Base-by-base conservation (phyloP, 495 filamentous ascomycete genomes). In the Aspergillus leporis region DNA sequence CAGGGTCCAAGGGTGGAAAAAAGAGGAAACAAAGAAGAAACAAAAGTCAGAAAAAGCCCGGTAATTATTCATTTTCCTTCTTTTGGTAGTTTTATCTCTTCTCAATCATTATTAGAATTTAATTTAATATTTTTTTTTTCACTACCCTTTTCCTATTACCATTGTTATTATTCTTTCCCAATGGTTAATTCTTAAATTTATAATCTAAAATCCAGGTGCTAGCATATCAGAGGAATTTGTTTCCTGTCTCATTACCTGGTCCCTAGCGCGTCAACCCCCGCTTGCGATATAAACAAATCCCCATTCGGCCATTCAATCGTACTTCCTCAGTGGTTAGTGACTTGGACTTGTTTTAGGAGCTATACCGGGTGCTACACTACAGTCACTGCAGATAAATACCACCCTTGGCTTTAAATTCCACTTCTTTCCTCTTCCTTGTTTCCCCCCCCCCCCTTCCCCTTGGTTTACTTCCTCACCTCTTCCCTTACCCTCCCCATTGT, bases 401-500 rank as follows among this genome's bases (percentile, higher is more conserved):
- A 22, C 43, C 50, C 50, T 28, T 28, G 51, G 25, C 51, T 40
- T 53, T 40, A 25, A 34, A 21, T 32, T 38, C 51, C 38, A 41
- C n/a, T 53, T 53, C 51, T 53, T 53, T 55, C 53, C 53, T 40
- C 53, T 21, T 21, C 38, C 36, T 54, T 58, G 36, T 43, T 55
- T 53, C 49, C 38, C 38, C 18, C 23, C 7, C 31, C 30, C 28
- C 59, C 38, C 51, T 50, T 55, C 4, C 32, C 22, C 38, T 47
- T 34, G 45, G 41, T 36, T 51, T 55, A 51, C 47, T 51, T 52
- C 40, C 40, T 45, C 38, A 21, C 36, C 31, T 63, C 63, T 53
- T 56, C 32, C 61, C 53, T 61, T 51, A n/a, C 65, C 55, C 57
- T 56, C 59, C 56, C 55, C 55, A 53, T 60, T 64, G 50, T 61